Conservation (phyloP, 1,139 yeast genomes). For the Taphrina communis region DNA sequence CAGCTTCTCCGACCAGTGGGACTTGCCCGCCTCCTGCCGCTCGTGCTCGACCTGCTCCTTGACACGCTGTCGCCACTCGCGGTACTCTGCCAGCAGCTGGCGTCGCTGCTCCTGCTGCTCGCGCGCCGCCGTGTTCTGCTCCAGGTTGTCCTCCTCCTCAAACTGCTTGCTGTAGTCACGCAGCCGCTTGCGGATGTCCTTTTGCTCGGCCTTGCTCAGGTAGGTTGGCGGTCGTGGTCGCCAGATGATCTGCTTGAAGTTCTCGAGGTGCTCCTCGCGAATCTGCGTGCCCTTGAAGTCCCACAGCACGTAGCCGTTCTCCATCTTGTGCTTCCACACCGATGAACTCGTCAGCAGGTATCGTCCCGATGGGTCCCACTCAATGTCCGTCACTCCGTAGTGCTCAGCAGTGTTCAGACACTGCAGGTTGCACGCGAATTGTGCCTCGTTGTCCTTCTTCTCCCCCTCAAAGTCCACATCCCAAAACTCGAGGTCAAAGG, state of each 20-base stretch:
- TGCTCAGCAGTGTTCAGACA: slow-evolving; percentile 68
- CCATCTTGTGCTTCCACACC: slow-evolving; percentile 77
- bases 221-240: slow-evolving; percentile 92
- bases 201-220: slow-evolving; percentile 76
- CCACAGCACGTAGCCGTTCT: slow-evolving; percentile 87
- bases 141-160: slow-evolving; percentile 96
- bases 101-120: slow-evolving; percentile 88
- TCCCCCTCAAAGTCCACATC: slow-evolving; percentile 85
- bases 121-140: slow-evolving; percentile 89
- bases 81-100: slow-evolving; percentile 84
- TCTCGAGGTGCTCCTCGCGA: slow-evolving; percentile 77
- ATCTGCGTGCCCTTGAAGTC: slow-evolving; percentile 80
- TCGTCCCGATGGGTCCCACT: slow-evolving; percentile 98
- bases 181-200: slow-evolving; percentile 88
- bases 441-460: slow-evolving; percentile 56
- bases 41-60: slow-evolving; percentile 49
- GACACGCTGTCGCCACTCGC: slow-evolving; percentile 66
- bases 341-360: slow-evolving; percentile 88
- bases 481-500: slow-evolving; percentile 79
- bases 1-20: slow-evolving; percentile 38
- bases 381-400: slow-evolving; percentile 79
- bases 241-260: slow-evolving; percentile 91
- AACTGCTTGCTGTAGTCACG: slow-evolving; percentile 89
- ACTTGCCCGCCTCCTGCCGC: slow-evolving; percentile 38
- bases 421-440: slow-evolving; percentile 65